phyloP scores from a whole-genome alignment of 345 rosid genomes.

The Lumnitzera racemosa region DNA sequence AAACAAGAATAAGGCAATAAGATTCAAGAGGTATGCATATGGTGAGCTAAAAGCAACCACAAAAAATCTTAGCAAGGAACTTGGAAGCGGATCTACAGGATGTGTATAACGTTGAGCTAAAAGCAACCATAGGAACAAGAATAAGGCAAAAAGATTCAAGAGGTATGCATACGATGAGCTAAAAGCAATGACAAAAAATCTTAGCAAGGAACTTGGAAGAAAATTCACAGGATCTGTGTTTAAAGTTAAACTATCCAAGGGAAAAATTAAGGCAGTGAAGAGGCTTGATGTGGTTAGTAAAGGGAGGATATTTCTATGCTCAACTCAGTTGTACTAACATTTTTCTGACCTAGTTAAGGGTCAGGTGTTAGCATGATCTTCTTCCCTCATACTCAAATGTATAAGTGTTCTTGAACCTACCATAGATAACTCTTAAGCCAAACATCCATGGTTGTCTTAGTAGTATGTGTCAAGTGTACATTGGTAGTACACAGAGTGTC shows the following conservation, averaged over 20 bases:
- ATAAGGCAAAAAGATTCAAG: background rate
- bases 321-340: too few species aligned
- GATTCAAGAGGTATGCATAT: constrained; percentile 11
- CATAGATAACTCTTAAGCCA: too few species aligned
- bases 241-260: constrained; percentile 7
- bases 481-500: too few species aligned
- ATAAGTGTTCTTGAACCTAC: too few species aligned
- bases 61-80: constrained; percentile 6
- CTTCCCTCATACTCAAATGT: too few species aligned
- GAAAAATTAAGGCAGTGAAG: constrained; percentile 14
- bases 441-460: too few species aligned
- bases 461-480: too few species aligned
- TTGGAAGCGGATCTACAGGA: constrained; percentile 17
- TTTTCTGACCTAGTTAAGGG: too few species aligned
- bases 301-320: constrained; percentile 3
- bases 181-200: constrained; percentile 7
- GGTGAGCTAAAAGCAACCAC: constrained; percentile 11
- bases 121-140: too few species aligned
- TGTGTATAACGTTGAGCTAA: too few species aligned
- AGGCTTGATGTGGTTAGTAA: constrained; percentile 8
- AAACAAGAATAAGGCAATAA: background rate
- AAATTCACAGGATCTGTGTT: constrained; percentile 20
- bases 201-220: constrained; percentile 11
- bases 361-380: too few species aligned
- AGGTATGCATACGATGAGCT: constrained; percentile 15